Evolutionary conservation across 129 eudicot species (phyloP), one percentile per base, ranked within the genome.

Genomic region (Flaveria bidentis): DNA sequence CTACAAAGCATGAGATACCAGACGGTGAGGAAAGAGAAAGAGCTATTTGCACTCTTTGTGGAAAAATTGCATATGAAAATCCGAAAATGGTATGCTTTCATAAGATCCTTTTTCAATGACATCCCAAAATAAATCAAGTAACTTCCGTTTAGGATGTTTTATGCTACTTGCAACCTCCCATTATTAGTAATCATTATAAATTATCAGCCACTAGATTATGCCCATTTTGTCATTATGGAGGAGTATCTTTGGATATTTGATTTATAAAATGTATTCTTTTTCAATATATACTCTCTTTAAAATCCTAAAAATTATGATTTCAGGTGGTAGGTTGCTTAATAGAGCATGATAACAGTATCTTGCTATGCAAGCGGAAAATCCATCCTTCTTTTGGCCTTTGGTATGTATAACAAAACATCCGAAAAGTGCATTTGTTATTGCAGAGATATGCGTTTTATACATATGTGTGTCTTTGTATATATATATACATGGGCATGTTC

Each of bases 291-390:
- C 22, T 81, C 69, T 56, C 28, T 78, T 75, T 58, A 61, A 45
- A 67, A 42, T 64, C 67, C 42, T 16, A 42, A 73, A 73, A 52
- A 11, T 73, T 68, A 67, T 76, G 18, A 50, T 55, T 74, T 74
- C 87, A 94, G 98, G 98, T 94, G 26, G 97, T 94, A 6, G 97
- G 97, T 30, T 94, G 98, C 86, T 88, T 94, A 15, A 86, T 94
- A 79, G 97, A 91, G 88, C 98, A 94, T 68, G 96, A 94, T 72
- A 87, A 91, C 89, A 94, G 87, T 82, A 89, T 94, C 83, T 81
- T 94, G 67, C 79, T 94, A 58, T 94, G 98, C 89, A 91, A 86
- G 86, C 82, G 98, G 75, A 94, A 91, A 47, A 94, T 94, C 74
- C 93, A 94, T 49, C 98, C 98, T 71, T 94, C 98, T 62, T 89